A percentile compares a stretch with the other conserved stretches of the same genome.
Evolutionary conservation across 2,329 filamentous ascomycete species (phyloP).

Genomic region (Rasamsonia emersonii): DNA sequence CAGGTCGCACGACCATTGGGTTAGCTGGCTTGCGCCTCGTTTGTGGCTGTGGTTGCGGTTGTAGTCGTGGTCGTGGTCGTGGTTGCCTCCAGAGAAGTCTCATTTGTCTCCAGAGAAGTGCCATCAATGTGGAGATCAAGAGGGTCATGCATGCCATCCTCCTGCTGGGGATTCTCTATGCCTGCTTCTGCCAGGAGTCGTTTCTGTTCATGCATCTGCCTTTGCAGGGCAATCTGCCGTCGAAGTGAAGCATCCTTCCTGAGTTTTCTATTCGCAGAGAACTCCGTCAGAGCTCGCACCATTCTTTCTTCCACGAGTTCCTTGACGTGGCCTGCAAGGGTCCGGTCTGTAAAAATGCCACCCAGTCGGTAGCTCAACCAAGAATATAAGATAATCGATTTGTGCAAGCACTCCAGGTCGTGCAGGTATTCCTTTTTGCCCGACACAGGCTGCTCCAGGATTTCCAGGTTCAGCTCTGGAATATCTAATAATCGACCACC

Average conservation of each 20-base stretch:
- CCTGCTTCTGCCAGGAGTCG: constrained; percentile 17
- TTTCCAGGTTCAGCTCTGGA: constrained; percentile 59
- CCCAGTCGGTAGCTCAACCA: constrained; percentile 89
- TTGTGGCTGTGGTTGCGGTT: too few species aligned
- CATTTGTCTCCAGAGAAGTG: too few species aligned
- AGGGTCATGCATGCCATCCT: too few species aligned
- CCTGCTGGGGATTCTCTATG: too few species aligned
- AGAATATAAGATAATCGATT: constrained; percentile 72
- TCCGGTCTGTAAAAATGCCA: constrained; percentile 67
- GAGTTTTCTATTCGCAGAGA: constrained; percentile 41
- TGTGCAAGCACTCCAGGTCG: constrained; percentile 69
- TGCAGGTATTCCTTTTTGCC: constrained; percentile 51
- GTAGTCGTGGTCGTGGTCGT: too few species aligned
- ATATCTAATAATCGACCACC: constrained; percentile 66
- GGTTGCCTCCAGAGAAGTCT: too few species aligned
- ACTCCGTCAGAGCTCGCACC: constrained; percentile 50
- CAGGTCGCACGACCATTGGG: too few species aligned
- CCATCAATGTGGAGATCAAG: too few species aligned
- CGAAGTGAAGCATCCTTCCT: constrained; percentile 29
- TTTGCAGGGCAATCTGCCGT: constrained; percentile 29
- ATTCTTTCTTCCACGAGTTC: constrained; percentile 68
- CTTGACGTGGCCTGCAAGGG: constrained; percentile 72
- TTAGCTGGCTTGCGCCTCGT: too few species aligned
- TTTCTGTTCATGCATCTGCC: constrained; percentile 23
- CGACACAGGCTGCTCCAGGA: constrained; percentile 52